Conservation (phyloP, 1,139 yeast species). For the Trichomonascaceae sp. region DNA sequence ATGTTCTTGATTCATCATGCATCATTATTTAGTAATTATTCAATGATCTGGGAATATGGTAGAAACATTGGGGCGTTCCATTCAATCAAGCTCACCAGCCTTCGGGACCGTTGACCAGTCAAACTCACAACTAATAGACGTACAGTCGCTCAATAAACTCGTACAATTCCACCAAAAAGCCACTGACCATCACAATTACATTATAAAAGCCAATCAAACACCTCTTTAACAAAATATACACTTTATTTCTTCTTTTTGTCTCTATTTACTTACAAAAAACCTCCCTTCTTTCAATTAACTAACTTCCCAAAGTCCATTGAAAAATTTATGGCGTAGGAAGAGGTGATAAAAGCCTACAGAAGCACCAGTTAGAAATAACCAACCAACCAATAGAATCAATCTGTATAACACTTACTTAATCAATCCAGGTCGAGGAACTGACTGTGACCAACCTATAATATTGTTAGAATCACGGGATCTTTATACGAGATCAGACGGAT, state of each 20-base stretch:
- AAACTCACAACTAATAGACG: too few species aligned
- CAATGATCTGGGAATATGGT: too few species aligned
- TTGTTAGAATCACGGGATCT: conserved; percentile 7
- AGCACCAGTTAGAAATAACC: conserved; percentile 10
- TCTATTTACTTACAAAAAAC: background rate
- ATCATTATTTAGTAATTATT: too few species aligned
- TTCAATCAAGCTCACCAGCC: too few species aligned
- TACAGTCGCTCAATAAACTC: too few species aligned
- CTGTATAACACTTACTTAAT: conserved; percentile 43
- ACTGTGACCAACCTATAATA: conserved; percentile 62
- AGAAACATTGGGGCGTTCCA: too few species aligned
- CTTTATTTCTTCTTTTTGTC: background rate
- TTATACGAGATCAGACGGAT: background rate
- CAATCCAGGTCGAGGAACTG: conserved; percentile 78
- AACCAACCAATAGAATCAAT: background rate
- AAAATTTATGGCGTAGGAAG: conserved; percentile 61
- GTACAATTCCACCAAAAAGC: too few species aligned
- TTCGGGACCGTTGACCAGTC: too few species aligned
- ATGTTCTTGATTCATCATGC: too few species aligned
- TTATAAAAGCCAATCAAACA: too few species aligned
- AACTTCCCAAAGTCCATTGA: background rate
- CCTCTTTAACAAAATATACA: background rate
- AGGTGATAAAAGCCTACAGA: conserved; percentile 48
- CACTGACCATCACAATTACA: too few species aligned
- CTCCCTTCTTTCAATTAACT: background rate